Conservation (phyloP, 257 asterid genomes). For the Gentiana dahurica region DNA sequence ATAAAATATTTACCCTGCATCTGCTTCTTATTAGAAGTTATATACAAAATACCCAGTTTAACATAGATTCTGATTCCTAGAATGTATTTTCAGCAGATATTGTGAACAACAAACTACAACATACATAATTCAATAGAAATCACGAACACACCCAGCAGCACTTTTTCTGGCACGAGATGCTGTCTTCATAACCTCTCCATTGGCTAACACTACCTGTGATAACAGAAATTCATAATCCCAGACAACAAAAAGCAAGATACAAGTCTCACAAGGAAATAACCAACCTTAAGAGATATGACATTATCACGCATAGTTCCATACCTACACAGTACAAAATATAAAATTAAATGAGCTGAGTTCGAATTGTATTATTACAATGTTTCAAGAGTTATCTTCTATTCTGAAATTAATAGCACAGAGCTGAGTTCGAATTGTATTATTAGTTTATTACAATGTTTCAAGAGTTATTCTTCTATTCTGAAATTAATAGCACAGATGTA, state of each 20-base stretch:
- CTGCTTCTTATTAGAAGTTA: no score
- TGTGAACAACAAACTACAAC: conserved; percentile 4
- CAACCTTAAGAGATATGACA: conserved; percentile 90
- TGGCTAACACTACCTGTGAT: conserved; percentile 72
- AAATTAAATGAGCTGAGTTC: conserved; percentile 23
- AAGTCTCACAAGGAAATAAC: conserved; percentile 18
- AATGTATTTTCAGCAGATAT: background rate
- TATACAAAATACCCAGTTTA: no score
- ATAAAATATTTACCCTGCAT: background rate
- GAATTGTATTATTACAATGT: conserved; percentile 1
- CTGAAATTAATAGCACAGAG: conserved; percentile 1
- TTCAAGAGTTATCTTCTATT: background rate
- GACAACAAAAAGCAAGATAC: conserved; percentile 12
- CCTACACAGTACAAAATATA: conserved; percentile 59
- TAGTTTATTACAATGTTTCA: background rate
- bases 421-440: conserved; percentile 11
- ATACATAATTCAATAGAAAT: conserved; percentile 2
- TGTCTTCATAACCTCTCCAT: conserved; percentile 86
- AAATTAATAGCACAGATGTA: background rate
- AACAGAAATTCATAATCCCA: conserved; percentile 16
- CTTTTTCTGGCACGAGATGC: conserved; percentile 98
- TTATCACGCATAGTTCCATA: conserved; percentile 99
- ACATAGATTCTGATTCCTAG: background rate
- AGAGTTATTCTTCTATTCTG: background rate
- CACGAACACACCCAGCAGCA: conserved; percentile 78